Evolutionary conservation across 768 basidiomycete genomes (phyloP).

Genomic region (Phlebiopsis gigantea): DNA sequence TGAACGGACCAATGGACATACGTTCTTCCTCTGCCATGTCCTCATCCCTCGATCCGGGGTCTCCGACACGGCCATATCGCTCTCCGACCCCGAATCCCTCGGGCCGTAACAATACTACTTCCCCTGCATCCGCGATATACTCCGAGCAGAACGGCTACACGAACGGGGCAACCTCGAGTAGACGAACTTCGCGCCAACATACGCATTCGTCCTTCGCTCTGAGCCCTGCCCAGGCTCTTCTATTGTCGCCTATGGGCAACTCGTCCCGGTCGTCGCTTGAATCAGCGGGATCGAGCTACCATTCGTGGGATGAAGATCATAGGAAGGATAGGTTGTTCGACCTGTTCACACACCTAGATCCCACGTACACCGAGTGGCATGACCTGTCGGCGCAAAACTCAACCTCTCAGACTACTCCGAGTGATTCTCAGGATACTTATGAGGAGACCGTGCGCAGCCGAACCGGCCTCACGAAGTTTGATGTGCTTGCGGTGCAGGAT

Average conservation of each 20-base stretch:
- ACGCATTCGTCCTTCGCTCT: conserved; percentile 32
- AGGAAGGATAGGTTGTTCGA: conserved; percentile 47
- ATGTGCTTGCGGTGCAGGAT: conserved; percentile 71
- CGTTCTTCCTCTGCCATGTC: conserved; percentile 45
- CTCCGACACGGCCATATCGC: conserved; percentile 40
- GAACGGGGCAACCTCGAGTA: conserved; percentile 26
- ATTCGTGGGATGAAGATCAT: conserved; percentile 66
- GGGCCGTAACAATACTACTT: conserved; percentile 50
- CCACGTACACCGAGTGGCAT: conserved; percentile 56
- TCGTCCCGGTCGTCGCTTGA: conserved; percentile 78
- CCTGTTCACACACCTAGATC: conserved; percentile 49
- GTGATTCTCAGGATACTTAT: conserved; percentile 44
- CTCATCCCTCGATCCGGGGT: conserved; percentile 40
- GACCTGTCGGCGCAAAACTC: conserved; percentile 50
- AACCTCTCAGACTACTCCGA: conserved; percentile 43
- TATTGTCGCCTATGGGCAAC: conserved; percentile 67
- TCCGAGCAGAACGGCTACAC: conserved; percentile 29
- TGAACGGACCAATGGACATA: conserved; percentile 17
- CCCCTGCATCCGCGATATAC: conserved; percentile 49
- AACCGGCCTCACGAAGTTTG: conserved; percentile 63
- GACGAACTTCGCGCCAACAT: conserved; percentile 54
- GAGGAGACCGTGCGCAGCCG: conserved; percentile 63
- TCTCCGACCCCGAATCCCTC: conserved; percentile 50
- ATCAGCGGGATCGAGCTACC: conserved; percentile 81
- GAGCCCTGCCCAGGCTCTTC: conserved; percentile 40